Base-by-base conservation (phyloP, 768 basidiomycete genomes). In the Tricholoma sp. region DNA sequence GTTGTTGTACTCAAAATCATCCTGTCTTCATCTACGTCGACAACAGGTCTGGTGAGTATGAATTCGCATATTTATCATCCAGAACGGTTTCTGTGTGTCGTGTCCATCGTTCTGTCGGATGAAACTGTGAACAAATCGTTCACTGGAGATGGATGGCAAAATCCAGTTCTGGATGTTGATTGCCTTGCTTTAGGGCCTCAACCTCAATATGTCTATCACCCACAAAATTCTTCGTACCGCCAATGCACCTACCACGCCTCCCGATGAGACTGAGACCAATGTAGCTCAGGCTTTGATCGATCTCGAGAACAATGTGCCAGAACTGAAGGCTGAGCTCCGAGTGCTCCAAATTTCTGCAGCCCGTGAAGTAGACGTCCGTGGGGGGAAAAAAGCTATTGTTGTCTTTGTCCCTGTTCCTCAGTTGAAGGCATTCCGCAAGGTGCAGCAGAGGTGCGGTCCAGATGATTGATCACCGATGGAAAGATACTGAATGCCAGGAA, bases 351-450 rank as follows among this genome's bases (percentile, higher is more conserved):
- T 99, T 77, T 96, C 94, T 64, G 92, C 95, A 62, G 97, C 97
- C 63, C 94, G 94, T 69, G 97, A 99, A 78, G 91, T 99, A 64
- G 97, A 99, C 71, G 95, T 98, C 66, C 92, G 94, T 68, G 97
- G 96, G 61, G 97, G 97, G 71, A 98, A 97, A 82, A 99, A 98
- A 82, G 97, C 97, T 53, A 95, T 99, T 67, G 93, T 99, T 61
- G 80, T 99, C 74, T 99, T 99, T 70, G 95, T 98, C 49, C 97
- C 97, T 57, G 89, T 96, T 51, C 94, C 96, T 63, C 93, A 95
- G 76, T 73, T 96, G 75, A 98, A 98, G 80, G 96, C 95, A 14
- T 99, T 95, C 89, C 93, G 89, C 79, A 98, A 96, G 78, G 82
- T 98, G 66, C 97, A 99, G 78, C 87, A 86, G 71, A 89, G 95